Percentiles rank a stretch among this genome's conserved stretches.
These are phyloP conservation scores for Globisporangium cederbergense DNA, from an alignment of 352 stramenopile species.

Conservation along the genomic window DNA sequence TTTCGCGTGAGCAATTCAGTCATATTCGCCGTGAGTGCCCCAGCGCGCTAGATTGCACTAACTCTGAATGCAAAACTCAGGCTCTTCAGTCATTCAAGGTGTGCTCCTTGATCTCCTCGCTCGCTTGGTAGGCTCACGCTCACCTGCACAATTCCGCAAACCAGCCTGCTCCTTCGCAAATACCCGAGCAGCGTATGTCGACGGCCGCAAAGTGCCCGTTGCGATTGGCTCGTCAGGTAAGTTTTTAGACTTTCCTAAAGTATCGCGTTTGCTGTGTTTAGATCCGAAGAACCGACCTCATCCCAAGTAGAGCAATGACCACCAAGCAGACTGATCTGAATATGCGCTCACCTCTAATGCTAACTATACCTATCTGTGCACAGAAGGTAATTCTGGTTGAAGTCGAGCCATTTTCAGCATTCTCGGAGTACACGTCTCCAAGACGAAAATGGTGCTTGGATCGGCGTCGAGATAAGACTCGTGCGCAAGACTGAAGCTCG, in stretches of 20 bases:
- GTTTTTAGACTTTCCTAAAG: neutral
- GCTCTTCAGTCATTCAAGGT: neutral
- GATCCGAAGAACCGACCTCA: neutral
- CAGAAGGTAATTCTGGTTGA: neutral
- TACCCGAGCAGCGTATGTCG: neutral
- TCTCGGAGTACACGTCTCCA: neutral
- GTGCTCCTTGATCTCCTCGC: neutral
- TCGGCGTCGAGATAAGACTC: neutral
- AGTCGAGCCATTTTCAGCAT: neutral
- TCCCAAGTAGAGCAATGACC: neutral
- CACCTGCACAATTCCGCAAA: neutral
- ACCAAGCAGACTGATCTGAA: neutral
- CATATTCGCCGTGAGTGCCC: constrained; percentile 28
- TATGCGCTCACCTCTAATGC: neutral
- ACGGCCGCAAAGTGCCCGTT: neutral
- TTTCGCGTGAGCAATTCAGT: constrained; percentile 10
- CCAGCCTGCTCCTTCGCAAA: too few relatives aligned
- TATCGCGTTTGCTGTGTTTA: neutral
- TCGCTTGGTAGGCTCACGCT: neutral
- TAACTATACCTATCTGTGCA: neutral
- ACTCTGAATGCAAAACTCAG: neutral
- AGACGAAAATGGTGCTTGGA: neutral
- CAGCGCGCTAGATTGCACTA: constrained; percentile 19
- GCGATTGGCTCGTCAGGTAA: neutral
- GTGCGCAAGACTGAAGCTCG: neutral